Evolutionary conservation across 768 basidiomycete genomes (phyloP).

Genomic region (Lepiota venenata): DNA sequence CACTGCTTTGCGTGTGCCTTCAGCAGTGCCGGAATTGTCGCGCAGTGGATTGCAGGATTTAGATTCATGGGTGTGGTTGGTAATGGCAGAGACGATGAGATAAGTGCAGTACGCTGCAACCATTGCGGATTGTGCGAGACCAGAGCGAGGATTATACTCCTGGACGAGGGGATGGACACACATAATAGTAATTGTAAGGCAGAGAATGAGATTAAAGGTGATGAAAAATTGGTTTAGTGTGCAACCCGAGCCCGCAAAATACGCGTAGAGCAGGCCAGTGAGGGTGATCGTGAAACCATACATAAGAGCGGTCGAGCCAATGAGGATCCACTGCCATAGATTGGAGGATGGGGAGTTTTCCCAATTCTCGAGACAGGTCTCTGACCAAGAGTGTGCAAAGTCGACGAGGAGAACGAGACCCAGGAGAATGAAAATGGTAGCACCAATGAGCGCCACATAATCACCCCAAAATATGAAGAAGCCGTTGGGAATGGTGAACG

Average conservation of each 20-base stretch:
- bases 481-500: constrained; percentile 95
- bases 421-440: constrained; percentile 92
- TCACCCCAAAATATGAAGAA: constrained; percentile 99
- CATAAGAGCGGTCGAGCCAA: constrained; percentile 88
- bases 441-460: constrained; percentile 87
- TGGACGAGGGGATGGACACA: constrained; percentile 86
- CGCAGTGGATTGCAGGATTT: constrained; percentile 86
- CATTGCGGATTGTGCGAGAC: constrained; percentile 93
- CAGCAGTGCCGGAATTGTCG: constrained; percentile 32
- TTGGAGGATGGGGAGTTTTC: constrained; percentile 73
- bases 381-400: constrained; percentile 98
- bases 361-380: constrained; percentile 95
- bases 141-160: constrained; percentile 90
- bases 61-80: constrained; percentile 79
- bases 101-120: constrained; percentile 98
- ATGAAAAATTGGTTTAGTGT: constrained; percentile 97
- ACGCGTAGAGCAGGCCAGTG: constrained; percentile 86
- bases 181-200: constrained; percentile 73
- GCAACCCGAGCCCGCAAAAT: constrained; percentile 87
- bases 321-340: constrained; percentile 94
- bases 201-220: constrained; percentile 85
- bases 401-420: constrained; percentile 97
- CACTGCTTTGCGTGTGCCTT: constrained; percentile 77
- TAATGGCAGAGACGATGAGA: constrained; percentile 89
- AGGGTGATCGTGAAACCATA: constrained; percentile 83